These are phyloP conservation scores for Candida sonorensis DNA, from an alignment of 805 yeast species.

Conservation along the genomic window DNA sequence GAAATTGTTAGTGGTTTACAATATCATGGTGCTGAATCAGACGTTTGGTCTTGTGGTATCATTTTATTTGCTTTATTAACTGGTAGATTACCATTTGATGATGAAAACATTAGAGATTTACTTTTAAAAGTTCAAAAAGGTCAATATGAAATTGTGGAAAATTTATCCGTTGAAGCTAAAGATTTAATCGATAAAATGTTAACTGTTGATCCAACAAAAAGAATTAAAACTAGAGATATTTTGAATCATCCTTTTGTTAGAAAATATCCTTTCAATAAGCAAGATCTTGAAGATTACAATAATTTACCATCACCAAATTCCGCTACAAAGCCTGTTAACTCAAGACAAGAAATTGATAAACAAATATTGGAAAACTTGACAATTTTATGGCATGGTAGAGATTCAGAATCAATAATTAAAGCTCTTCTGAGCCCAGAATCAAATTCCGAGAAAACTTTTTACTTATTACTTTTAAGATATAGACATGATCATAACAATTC, in stretches of 20 bases:
- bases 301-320: constrained; percentile 50
- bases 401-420: constrained; percentile 28
- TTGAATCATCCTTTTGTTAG: constrained; percentile 73
- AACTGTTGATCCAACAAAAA: constrained; percentile 68
- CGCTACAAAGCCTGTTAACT: constrained; percentile 43
- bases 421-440: constrained; percentile 23
- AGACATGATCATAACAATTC: constrained; percentile 27
- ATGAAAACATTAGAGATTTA: constrained; percentile 84
- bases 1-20: constrained; percentile 93
- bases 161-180: constrained; percentile 75
- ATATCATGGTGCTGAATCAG: constrained; percentile 95
- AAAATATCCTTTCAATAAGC: constrained; percentile 54
- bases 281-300: constrained; percentile 23
- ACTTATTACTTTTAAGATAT: constrained; percentile 29
- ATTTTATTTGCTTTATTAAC: constrained; percentile 89
- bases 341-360: constrained; percentile 41
- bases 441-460: constrained; percentile 33
- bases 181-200: constrained; percentile 80
- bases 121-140: constrained; percentile 90
- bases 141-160: constrained; percentile 72
- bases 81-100: constrained; percentile 95
- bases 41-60: constrained; percentile 98
- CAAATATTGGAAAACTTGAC: constrained; percentile 49
- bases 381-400: constrained; percentile 52
- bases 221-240: constrained; percentile 76